Conservation (phyloP, 768 basidiomycete genomes). For the Imleria badia region DNA sequence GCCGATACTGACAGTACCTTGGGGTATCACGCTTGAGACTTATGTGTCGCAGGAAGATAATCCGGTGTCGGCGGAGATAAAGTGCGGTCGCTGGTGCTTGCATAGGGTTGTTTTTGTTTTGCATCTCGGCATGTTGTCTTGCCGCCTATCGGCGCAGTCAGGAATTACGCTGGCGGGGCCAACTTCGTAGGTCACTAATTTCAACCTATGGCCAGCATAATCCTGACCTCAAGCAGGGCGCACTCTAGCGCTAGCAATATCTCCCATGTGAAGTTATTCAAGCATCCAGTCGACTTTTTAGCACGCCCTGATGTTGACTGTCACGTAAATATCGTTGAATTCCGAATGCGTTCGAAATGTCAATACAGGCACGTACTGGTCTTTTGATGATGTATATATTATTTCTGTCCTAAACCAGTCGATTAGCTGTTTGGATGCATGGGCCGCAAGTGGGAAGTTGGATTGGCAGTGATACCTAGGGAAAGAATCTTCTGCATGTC, state of each 20-base stretch:
- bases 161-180: conserved; percentile 56
- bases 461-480: not conserved
- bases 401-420: conserved; percentile 69
- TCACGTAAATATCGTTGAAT: conserved; percentile 57
- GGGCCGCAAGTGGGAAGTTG: conserved; percentile 20
- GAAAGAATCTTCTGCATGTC: too few species aligned
- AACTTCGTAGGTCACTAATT: conserved; percentile 40
- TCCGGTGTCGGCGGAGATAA: too few species aligned
- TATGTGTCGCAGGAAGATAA: too few species aligned
- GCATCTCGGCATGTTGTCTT: conserved; percentile 70
- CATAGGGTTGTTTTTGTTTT: conserved; percentile 65
- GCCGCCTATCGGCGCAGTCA: conserved; percentile 52
- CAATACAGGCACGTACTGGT: conserved; percentile 48
- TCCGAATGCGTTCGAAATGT: not conserved
- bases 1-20: too few species aligned
- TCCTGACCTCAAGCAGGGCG: not conserved
- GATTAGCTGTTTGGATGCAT: conserved; percentile 68
- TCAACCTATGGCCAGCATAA: conserved; percentile 7
- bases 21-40: too few species aligned
- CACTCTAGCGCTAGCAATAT: conserved; percentile 31
- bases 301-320: conserved; percentile 76
- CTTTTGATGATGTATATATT: conserved; percentile 77
- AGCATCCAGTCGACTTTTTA: conserved; percentile 59
- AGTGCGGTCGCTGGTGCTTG: conserved; percentile 73
- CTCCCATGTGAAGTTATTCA: conserved; percentile 66